Percentiles rank a stretch among this genome's conserved stretches.
Evolutionary conservation across 176 grass and related monocot species (phyloP).

Genomic region (Typha latifolia): DNA sequence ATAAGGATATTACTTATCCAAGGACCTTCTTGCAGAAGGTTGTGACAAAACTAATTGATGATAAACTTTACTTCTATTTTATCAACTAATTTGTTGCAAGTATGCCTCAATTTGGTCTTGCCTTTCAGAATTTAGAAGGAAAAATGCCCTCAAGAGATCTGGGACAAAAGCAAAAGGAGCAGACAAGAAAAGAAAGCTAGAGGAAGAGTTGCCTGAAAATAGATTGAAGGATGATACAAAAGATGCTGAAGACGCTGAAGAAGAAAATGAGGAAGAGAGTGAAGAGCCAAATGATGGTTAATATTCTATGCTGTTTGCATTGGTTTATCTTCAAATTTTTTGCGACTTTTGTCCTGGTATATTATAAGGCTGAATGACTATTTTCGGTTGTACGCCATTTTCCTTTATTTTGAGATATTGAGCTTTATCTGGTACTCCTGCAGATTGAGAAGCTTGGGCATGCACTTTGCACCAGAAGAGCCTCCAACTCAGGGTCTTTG

Average conservation of each 20-base stretch:
- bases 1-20: no score
- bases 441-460: not conserved
- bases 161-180: not conserved
- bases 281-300: not conserved
- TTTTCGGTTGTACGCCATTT: not conserved
- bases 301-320: not conserved
- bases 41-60: no score
- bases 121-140: conserved; percentile 3
- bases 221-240: not conserved
- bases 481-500: not conserved
- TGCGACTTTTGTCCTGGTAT: not conserved
- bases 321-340: not conserved
- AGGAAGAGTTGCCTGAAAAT: not conserved
- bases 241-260: not conserved
- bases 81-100: not conserved
- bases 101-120: not conserved
- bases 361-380: not conserved
- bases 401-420: not conserved
- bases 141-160: not conserved
- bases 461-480: not conserved
- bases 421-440: not conserved
- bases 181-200: conserved; percentile 4
- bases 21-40: no score
- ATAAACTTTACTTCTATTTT: not conserved
- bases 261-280: not conserved